Base-by-base conservation (phyloP, 768 basidiomycete species). In the Suillus discolor region DNA sequence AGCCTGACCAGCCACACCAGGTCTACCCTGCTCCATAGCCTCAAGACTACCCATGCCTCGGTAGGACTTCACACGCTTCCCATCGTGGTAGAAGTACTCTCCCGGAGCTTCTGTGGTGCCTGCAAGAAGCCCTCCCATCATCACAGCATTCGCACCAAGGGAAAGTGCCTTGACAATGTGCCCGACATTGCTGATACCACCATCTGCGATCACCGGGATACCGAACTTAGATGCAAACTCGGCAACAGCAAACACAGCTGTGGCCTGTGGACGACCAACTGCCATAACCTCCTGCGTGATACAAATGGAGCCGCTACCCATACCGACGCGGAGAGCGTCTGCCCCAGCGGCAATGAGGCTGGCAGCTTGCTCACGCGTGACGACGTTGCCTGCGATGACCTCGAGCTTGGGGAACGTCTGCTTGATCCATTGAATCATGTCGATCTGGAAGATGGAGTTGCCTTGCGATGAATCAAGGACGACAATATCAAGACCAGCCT, bases 241-340 rank as follows among this genome's bases (percentile, higher is more conserved):
- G 34, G 96, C 87, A 15, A 99, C 97, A 51, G 93, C 89, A 74
- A 92, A 93, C n/a, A 99, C 95, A n/a, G 97, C 97, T 0, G 96
- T 96, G 2, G 96, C 97, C 77, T 99, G 97, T 1, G 97, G 97
- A 18, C 97, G 88, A 16, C 97, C 97, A 61, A 99, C 97, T 12
- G 97, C 97, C 93, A 98, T 99, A 72, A 99, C 92, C 75, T 99
- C 97, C 79, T 99, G 97, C 7, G 97, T 99, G 80, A 99, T 99
- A 77, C 97, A 99, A 74, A 99, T 99, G 6, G 94, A 97, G 11
- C 97, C 97, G 9, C 91, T 93, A 44, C 97, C 97, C 97, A 99
- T 99, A 49, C 97, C 97, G 44, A 99, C 85, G 28, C 95, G 91
- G 13, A 99, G 85, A n/a, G 85, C 97, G 71, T 99, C 97, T 4